These are phyloP conservation scores for Backusella sp. DNA, from an alignment of 192 early-diverging fungal genomes.

Conservation along the genomic window DNA sequence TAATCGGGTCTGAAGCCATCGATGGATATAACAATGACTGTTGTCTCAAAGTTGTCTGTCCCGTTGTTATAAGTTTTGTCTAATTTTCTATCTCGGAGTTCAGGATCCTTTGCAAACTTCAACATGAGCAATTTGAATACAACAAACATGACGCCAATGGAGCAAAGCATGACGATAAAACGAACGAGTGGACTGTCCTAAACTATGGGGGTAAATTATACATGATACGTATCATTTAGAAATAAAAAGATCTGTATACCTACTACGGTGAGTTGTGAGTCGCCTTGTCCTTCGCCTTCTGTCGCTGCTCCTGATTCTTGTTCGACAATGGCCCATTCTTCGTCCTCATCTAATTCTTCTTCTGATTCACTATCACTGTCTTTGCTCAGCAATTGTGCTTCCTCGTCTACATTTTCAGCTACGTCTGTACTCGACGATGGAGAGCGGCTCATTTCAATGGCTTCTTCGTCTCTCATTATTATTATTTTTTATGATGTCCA, in stretches of 20 bases:
- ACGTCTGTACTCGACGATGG: background rate
- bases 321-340: slow-evolving; percentile 11
- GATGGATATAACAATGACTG: slow-evolving; percentile 77
- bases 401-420: background rate
- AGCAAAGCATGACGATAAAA: background rate
- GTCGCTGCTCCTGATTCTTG: background rate
- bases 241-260: background rate
- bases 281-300: background rate
- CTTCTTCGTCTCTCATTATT: background rate
- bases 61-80: slow-evolving; percentile 55
- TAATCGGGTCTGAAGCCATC: slow-evolving; percentile 89
- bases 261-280: background rate
- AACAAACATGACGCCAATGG: slow-evolving; percentile 8
- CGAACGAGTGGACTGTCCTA: slow-evolving; percentile 15
- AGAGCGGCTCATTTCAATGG: slow-evolving; percentile 9
- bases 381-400: background rate
- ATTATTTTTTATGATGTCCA: background rate
- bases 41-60: slow-evolving; percentile 61
- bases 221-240: background rate
- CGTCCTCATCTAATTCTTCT: slow-evolving; percentile 5
- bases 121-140: slow-evolving; percentile 2
- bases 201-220: background rate
- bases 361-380: background rate
- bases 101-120: background rate
- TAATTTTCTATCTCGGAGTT: background rate